Percentiles rank a stretch among this genome's conserved stretches.
Conservation (phyloP, 1,284 basidiomycete species). For the Heterobasidion annosum region DNA sequence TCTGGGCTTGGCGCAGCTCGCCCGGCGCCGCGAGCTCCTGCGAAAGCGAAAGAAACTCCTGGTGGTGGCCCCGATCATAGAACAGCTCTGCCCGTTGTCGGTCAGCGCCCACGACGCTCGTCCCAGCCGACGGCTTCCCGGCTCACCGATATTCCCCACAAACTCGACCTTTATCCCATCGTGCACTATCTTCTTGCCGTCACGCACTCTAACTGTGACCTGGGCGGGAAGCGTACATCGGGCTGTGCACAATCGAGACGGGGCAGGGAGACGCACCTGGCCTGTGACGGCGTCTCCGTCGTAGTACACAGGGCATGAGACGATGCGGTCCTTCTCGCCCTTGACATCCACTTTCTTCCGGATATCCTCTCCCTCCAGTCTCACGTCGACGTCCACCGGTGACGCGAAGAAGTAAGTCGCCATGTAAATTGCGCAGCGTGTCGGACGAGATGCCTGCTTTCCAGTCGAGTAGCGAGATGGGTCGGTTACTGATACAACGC, state of each 20-base stretch:
- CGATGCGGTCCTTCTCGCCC: constrained; percentile 70
- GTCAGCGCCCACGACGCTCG: neutral
- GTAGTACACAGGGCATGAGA: constrained; percentile 89
- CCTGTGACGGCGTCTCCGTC: constrained; percentile 90
- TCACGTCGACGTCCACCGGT: constrained; percentile 88
- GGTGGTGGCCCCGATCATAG: constrained; percentile 95
- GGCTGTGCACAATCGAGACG: neutral
- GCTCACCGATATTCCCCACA: constrained; percentile 88
- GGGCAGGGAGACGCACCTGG: constrained; percentile 48
- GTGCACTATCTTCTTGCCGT: constrained; percentile 92
- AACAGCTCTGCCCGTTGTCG: constrained; percentile 66
- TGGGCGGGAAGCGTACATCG: constrained; percentile 50
- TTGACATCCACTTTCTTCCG: constrained; percentile 75
- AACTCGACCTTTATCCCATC: constrained; percentile 99
- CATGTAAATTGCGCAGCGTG: constrained; percentile 30
- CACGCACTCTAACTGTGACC: constrained; percentile 84
- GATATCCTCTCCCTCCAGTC: constrained; percentile 79
- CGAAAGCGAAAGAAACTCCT: constrained; percentile 93
- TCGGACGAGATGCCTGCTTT: neutral
- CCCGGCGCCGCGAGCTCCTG: constrained; percentile 93
- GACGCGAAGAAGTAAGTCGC: constrained; percentile 90
- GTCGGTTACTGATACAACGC: too few relatives aligned
- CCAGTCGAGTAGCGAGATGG: neutral
- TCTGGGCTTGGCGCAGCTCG: constrained; percentile 91
- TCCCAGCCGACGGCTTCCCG: neutral